Base-by-base conservation (phyloP, 495 filamentous ascomycete species). In the Cladorrhinum samala region DNA sequence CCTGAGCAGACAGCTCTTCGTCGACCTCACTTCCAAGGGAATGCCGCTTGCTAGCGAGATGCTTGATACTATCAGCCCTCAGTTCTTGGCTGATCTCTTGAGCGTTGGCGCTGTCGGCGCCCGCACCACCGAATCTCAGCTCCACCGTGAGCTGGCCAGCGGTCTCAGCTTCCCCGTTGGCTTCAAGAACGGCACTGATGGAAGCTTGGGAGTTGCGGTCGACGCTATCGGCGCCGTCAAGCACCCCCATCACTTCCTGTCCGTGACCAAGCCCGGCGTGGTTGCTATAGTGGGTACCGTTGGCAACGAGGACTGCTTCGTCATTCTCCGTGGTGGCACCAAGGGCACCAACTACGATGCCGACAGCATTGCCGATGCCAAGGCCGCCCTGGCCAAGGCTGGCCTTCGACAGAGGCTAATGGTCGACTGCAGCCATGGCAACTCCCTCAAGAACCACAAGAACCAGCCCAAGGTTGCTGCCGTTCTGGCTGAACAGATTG, bases 111-210 rank as follows among this genome's bases (percentile, higher is more conserved):
- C 94, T 13, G 85, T 99, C 52, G 94, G 94, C 41, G 94, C 94
- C 9, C 82, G 94, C 49, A 99, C 94, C 11, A 97, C 94, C 0
- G 94, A 99, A 69, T 88, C 83, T 37, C 94, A 99, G 71, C 76
- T 99, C 51, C 94, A 99, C 69, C 83, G 94, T 40, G 94, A 99
- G 66, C 70, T 99, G 58, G 92, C 94, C 1, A 94, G 88, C 37
- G 94, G 94, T 59, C 72, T 97, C 18, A 91, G 86, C 48, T 99
- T 97, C 83, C 93, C 94, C 2, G 89, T 99, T 11, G 94, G 94
- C 39, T 99, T 99, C 83, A 99, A 99, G 79, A 99, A 99, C 68
- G 94, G 94, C 52, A 99, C 94, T 23, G 94, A 99, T 68, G 94
- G 94, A 17, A 85, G 85, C 1, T 71, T 97, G 36, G 82, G 85